A percentile compares a stretch with the other conserved stretches of the same genome.
phyloP scores from a whole-genome alignment of 164 flowering plant species.

The grape (Vitis vinifera) region ASM3070453v1 NC_081806.1:8927501-8928000 shows the following conservation, averaged over 20 bases:
- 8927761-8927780: not conserved
- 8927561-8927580: too few species aligned
- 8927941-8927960: conserved; percentile 53
- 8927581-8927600: too few species aligned
- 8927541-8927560: conserved; percentile 17
- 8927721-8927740: not conserved
- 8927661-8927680: too few species aligned
- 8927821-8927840: too few species aligned
- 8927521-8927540: not conserved
- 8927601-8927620: too few species aligned
- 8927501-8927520: not conserved
- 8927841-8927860: too few species aligned
- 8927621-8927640: too few species aligned
- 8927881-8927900: not conserved
- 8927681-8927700: too few species aligned
- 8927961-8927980: conserved; percentile 83
- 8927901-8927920: not conserved
- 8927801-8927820: not conserved
- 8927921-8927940: conserved; percentile 43
- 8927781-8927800: not conserved
- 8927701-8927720: too few species aligned
- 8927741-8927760: not conserved
- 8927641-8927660: too few species aligned
- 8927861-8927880: too few species aligned
- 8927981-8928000: conserved; percentile 72